Conservation (phyloP, 2,329 filamentous ascomycete genomes). For the Trichoderma atroviride region DNA sequence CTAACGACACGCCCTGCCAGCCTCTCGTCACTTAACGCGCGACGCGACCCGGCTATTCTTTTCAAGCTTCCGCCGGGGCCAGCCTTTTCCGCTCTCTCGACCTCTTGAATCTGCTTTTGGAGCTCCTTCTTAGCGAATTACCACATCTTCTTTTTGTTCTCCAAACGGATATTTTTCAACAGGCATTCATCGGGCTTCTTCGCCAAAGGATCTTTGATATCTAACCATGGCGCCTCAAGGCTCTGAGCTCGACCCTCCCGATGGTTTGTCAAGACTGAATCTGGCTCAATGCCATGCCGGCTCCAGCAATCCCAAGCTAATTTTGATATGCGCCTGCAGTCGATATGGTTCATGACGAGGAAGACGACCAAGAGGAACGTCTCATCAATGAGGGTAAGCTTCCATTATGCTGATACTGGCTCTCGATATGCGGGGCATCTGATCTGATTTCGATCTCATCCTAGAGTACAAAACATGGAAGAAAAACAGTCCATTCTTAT, state of each 20-base stretch:
- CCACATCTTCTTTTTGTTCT: background rate
- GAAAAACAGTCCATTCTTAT: constrained; percentile 98
- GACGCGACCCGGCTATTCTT: constrained; percentile 39
- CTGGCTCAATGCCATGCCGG: background rate
- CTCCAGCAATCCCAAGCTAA: background rate
- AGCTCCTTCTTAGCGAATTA: background rate
- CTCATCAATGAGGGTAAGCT: constrained; percentile 84
- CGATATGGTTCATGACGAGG: constrained; percentile 62
- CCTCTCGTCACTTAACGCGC: constrained; percentile 42
- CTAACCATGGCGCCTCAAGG: constrained; percentile 43
- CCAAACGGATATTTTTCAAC: background rate
- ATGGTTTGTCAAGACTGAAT: constrained; percentile 36
- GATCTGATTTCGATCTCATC: constrained; percentile 7
- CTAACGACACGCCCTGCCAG: constrained; percentile 18
- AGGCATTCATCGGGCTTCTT: background rate
- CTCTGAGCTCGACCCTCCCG: constrained; percentile 41
- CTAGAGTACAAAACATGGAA: constrained; percentile 99
- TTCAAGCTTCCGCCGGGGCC: constrained; percentile 35
- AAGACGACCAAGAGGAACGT: constrained; percentile 76
- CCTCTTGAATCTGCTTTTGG: background rate
- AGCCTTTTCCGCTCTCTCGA: background rate
- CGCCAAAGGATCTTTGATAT: background rate
- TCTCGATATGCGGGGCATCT: background rate
- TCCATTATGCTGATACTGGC: background rate
- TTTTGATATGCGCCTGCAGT: constrained; percentile 33